These are phyloP conservation scores for Cornus suecica DNA, from an alignment of 148 eudicot genomes.

Conservation along the genomic window DNA sequence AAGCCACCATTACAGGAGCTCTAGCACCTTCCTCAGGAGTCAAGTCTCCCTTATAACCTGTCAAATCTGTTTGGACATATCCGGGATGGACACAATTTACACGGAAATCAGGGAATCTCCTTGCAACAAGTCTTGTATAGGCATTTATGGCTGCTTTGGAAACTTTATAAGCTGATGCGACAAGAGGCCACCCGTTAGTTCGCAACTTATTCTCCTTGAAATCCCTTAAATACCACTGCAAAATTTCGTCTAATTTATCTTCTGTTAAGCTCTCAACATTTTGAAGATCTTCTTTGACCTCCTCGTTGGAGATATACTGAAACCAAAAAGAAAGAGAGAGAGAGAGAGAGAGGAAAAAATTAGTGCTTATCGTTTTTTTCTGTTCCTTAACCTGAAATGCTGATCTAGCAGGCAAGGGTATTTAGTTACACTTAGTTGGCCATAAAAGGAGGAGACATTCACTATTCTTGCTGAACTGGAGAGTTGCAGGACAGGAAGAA, in stretches of 20 bases:
- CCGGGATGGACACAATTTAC: slow-evolving; percentile 10
- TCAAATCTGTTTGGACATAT: slow-evolving; percentile 13
- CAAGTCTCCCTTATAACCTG: neutral
- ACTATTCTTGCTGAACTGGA: slow-evolving; percentile 40
- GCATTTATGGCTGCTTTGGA: slow-evolving; percentile 13
- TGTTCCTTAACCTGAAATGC: no score
- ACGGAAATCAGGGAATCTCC: neutral
- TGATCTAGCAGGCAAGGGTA: no score
- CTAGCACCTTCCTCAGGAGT: slow-evolving; percentile 18
- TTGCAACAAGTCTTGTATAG: slow-evolving; percentile 10
- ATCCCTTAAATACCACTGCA: slow-evolving; percentile 28
- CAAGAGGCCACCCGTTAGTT: slow-evolving; percentile 23
- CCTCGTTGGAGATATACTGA: slow-evolving; percentile 13
- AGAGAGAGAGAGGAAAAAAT: neutral
- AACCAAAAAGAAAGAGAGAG: neutral
- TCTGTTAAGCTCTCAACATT: slow-evolving; percentile 29
- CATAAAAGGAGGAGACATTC: slow-evolving; percentile 25
- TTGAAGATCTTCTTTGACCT: slow-evolving; percentile 20
- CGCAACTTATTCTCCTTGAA: slow-evolving; percentile 18
- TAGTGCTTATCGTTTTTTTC: no score
- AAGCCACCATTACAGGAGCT: slow-evolving; percentile 16
- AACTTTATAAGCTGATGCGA: slow-evolving; percentile 5
- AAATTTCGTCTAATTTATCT: slow-evolving; percentile 25
- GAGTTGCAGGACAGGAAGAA: slow-evolving; percentile 37
- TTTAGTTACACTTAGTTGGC: slow-evolving; percentile 14